phyloP scores from a whole-genome alignment of 805 yeast genomes.

The Ogataea naganishii region DNA sequence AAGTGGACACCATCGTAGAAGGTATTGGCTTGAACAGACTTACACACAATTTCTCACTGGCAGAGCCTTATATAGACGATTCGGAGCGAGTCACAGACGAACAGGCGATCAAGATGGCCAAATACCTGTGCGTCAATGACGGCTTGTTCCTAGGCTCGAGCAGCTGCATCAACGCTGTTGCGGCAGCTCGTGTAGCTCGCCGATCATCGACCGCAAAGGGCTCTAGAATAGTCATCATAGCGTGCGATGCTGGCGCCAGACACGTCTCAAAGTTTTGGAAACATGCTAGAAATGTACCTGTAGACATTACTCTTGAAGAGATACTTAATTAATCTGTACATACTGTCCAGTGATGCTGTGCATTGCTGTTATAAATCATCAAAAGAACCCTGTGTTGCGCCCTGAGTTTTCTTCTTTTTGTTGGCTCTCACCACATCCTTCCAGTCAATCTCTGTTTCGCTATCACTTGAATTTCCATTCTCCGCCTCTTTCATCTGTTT shows the following conservation, averaged over 20 bases:
- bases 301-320: slow-evolving; percentile 28
- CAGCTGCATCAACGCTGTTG: slow-evolving; percentile 90
- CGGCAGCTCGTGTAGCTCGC: slow-evolving; percentile 59
- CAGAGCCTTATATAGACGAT: slow-evolving; percentile 64
- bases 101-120: slow-evolving; percentile 86
- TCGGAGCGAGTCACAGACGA: slow-evolving; percentile 72
- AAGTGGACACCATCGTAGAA: slow-evolving; percentile 89
- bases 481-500: slow-evolving; percentile 36
- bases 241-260: slow-evolving; percentile 89
- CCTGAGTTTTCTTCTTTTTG: slow-evolving; percentile 44
- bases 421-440: slow-evolving; percentile 64
- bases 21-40: slow-evolving; percentile 89
- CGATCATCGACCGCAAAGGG: slow-evolving; percentile 38
- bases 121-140: slow-evolving; percentile 67
- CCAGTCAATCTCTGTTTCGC: slow-evolving; percentile 68
- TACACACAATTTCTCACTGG: slow-evolving; percentile 71
- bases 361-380: slow-evolving; percentile 38
- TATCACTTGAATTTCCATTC: slow-evolving; percentile 28
- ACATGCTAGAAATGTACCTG: slow-evolving; percentile 36
- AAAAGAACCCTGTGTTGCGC: slow-evolving; percentile 44
- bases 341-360: background rate
- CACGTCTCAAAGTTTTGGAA: slow-evolving; percentile 94
- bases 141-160: slow-evolving; percentile 91
- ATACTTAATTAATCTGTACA: slow-evolving; percentile 17
- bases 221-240: slow-evolving; percentile 67